Conservation (phyloP, 495 filamentous ascomycete species). For the Barbatosphaeria neglecta region DNA sequence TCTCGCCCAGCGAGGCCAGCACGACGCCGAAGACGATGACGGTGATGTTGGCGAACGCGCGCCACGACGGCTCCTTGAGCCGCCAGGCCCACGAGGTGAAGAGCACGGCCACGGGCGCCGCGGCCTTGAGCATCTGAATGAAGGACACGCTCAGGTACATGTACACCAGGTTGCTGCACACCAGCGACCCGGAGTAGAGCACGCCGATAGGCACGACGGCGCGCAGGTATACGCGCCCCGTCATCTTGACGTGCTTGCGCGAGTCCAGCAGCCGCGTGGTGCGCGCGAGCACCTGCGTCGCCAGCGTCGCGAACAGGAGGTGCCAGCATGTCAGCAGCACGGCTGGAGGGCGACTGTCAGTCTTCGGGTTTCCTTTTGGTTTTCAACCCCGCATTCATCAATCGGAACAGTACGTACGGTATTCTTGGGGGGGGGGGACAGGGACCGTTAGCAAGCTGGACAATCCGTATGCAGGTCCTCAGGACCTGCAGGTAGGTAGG, state of each 20-base stretch:
- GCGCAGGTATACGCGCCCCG: constrained; percentile 51
- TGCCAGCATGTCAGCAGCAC: constrained; percentile 67
- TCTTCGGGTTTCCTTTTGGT: not conserved
- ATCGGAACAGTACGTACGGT: constrained; percentile 12
- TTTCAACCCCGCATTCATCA: not conserved
- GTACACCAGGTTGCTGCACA: constrained; percentile 64
- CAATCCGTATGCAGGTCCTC: too few relatives aligned
- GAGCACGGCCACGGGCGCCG: constrained; percentile 57
- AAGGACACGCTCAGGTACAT: constrained; percentile 67
- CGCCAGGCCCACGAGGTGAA: constrained; percentile 54
- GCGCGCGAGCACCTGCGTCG: constrained; percentile 61
- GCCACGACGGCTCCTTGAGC: constrained; percentile 46
- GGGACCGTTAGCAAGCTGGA: too few relatives aligned
- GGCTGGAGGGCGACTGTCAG: constrained; percentile 13
- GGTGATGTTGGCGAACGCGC: constrained; percentile 53
- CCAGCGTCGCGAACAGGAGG: constrained; percentile 57
- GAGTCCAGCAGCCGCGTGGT: constrained; percentile 57
- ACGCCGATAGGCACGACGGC: constrained; percentile 66
- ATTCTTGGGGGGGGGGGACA: constrained; percentile 10
- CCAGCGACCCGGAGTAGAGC: constrained; percentile 59
- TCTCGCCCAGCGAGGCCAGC: constrained; percentile 65
- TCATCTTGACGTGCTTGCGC: constrained; percentile 59
- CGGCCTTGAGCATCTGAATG: constrained; percentile 76
- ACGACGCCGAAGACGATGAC: constrained; percentile 65
- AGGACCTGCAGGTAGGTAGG: too few relatives aligned